These are phyloP conservation scores for Arabidopsis arenosa DNA, from an alignment of 345 rosid genomes.

Conservation along the genomic window DNA sequence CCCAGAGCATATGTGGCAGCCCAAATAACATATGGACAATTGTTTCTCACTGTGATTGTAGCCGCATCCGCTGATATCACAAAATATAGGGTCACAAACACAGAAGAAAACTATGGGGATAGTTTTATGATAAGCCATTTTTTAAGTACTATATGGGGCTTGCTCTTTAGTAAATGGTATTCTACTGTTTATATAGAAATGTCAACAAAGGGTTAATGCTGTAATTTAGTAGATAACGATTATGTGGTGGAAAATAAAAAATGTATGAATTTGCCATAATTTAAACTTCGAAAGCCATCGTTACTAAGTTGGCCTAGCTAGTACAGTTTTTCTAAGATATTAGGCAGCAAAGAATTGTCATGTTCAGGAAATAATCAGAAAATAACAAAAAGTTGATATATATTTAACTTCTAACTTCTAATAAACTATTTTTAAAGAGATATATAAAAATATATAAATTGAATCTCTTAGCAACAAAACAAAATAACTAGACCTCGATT, in stretches of 20 bases:
- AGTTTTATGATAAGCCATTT: constrained; percentile 32
- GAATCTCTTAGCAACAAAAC: too few species aligned
- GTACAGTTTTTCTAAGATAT: background rate
- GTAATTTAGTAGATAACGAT: background rate
- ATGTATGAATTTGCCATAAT: background rate
- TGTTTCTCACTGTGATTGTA: constrained; percentile 40
- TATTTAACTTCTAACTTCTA: too few species aligned
- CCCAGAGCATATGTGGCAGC: constrained; percentile 45
- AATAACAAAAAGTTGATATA: too few species aligned
- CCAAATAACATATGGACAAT: constrained; percentile 50
- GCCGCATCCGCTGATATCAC: constrained; percentile 18
- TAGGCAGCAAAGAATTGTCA: too few species aligned
- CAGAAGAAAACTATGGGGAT: constrained; percentile 10
- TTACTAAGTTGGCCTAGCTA: background rate
- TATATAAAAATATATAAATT: too few species aligned
- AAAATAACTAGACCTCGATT: too few species aligned
- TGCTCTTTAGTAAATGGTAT: background rate
- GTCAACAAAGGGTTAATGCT: background rate
- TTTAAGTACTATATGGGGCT: background rate
- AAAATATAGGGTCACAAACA: constrained; percentile 22
- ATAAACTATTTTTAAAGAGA: too few species aligned
- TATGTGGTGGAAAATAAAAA: background rate
- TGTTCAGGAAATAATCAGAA: too few species aligned
- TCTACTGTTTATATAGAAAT: constrained; percentile 18
- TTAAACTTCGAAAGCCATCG: constrained; percentile 8